Conservation (phyloP, 805 yeast species). For the Pichia kluyveri region DNA sequence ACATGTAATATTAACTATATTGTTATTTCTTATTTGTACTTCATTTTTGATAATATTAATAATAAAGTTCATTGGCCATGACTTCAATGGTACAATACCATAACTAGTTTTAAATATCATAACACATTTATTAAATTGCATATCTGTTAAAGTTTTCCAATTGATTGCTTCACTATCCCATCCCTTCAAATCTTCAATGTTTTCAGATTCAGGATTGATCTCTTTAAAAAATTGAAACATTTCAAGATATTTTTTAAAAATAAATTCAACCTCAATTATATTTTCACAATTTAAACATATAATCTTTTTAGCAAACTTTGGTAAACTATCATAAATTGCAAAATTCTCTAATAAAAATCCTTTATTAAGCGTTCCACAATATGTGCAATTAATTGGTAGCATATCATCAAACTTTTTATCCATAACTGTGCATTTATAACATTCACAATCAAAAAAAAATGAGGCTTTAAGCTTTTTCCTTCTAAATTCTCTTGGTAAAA, state of each 20-base stretch:
- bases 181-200: constrained; percentile 1
- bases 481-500: constrained; percentile 24
- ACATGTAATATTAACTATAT: constrained; percentile 7
- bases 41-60: constrained; percentile 8
- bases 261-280: background rate
- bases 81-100: constrained; percentile 9
- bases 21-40: constrained; percentile 1
- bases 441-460: constrained; percentile 29
- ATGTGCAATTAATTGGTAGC: constrained; percentile 21
- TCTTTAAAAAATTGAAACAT: background rate
- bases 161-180: background rate
- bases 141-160: background rate
- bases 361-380: constrained; percentile 14
- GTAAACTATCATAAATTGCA: background rate
- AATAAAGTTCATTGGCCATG: constrained; percentile 18
- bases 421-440: constrained; percentile 18
- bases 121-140: constrained; percentile 1
- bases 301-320: background rate
- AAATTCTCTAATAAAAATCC: constrained; percentile 11
- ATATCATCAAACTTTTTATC: constrained; percentile 17
- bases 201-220: background rate
- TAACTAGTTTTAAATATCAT: background rate
- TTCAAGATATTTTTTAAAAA: background rate
- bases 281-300: constrained; percentile 4
- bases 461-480: constrained; percentile 20